Evolutionary conservation across 495 filamentous ascomycete genomes (phyloP), one percentile per base, ranked within the genome.

Genomic region (Daldinia decipiens): DNA sequence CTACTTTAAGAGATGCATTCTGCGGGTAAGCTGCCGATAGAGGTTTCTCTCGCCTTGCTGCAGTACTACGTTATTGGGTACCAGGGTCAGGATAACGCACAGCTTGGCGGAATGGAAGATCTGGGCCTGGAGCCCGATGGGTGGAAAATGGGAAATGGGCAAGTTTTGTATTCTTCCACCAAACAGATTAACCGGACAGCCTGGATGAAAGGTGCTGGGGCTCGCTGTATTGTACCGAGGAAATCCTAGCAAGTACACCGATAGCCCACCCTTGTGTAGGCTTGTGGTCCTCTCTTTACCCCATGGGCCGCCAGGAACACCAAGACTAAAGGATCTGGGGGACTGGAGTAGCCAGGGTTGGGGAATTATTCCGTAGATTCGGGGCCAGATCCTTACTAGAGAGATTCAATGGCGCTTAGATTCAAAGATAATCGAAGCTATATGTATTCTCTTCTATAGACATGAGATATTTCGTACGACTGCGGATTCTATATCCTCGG

Each of bases 121-220:
- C 62, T 64, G 56, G 52, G 56, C 51, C 40, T 34, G 19, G 39
- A 59, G 32, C 34, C 19, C 43, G 67, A 74, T 67, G 67, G 71
- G 71, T 70, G 71, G 66, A 74, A 74, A 65, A 58, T 54, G 45
- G 11, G 5, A 7, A 52, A 40, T 67, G 38, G 31, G 63, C 43
- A 38, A 47, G 71, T 55, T 40, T 47, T 54, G 59, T 26, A 58
- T 71, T 73, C 70, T 71, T 73, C 75, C 75, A 77, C 75, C 73
- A 77, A 73, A 58, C 67, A 77, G 70, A 66, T 21, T 11, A 21
- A 34, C 52, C 8, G 8, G 19, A 59, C 17, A 45, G 29, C 38
- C 43, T 74, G 61, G 53, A 38, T 40, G 24, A 67, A 66, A 58
- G 62, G 45, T 51, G 27, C 13, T 67, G 53, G 67, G 62, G 58